phyloP scores from a whole-genome alignment of 169 alveolate genomes.

The Theileria parva region DNA sequence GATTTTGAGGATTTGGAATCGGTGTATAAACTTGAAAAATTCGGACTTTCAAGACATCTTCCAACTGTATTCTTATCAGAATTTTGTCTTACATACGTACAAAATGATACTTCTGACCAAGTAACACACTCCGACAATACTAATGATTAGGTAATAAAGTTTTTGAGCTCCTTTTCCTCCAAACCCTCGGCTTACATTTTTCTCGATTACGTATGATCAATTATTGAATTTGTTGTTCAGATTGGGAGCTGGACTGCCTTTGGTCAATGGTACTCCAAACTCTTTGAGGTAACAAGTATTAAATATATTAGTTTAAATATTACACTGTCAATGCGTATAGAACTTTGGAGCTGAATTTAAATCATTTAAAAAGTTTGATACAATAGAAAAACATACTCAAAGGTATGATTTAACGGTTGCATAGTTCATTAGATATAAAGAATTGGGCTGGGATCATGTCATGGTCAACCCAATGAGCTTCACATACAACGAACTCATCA shows the following conservation, averaged over 20 bases:
- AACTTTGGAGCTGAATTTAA: too few relatives aligned
- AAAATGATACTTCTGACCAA: conserved; percentile 16
- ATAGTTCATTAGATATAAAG: conserved; percentile 37
- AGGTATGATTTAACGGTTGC: conserved; percentile 23
- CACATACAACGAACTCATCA: conserved; percentile 14
- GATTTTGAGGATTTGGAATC: too few relatives aligned
- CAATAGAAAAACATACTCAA: not conserved
- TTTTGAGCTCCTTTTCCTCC: not conserved
- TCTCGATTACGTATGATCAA: too few relatives aligned
- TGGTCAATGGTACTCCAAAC: too few relatives aligned
- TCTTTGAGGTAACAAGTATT: too few relatives aligned
- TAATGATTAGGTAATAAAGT: conserved; percentile 22
- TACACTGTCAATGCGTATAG: too few relatives aligned
- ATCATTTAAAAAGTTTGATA: too few relatives aligned
- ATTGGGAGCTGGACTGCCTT: too few relatives aligned
- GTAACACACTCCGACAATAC: conserved; percentile 24
- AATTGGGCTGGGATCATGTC: conserved; percentile 48
- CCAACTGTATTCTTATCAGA: conserved; percentile 55
- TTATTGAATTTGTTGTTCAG: too few relatives aligned
- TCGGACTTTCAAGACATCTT: conserved; percentile 18
- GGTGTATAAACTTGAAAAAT: conserved; percentile 2
- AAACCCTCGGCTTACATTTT: too few relatives aligned
- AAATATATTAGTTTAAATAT: too few relatives aligned
- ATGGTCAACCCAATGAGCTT: conserved; percentile 33
- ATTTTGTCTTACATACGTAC: conserved; percentile 35